These are phyloP conservation scores for Calocera viscosa DNA, from an alignment of 768 basidiomycete genomes.

Conservation along the genomic window DNA sequence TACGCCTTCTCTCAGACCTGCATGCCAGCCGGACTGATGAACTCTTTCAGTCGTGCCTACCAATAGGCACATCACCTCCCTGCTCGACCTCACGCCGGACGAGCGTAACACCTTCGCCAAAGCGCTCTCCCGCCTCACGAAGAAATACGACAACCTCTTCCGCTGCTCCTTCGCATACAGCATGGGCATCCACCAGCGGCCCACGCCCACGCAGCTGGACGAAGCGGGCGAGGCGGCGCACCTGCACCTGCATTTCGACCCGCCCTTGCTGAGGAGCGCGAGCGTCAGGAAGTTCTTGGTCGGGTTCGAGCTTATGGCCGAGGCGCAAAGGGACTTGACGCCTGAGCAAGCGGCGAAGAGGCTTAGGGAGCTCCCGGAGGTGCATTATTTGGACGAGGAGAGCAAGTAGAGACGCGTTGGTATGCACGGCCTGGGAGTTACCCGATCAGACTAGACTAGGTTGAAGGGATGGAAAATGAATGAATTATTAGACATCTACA, in stretches of 20 bases:
- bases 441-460: too few relatives aligned
- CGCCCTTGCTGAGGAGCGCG: conserved; percentile 70
- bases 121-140: conserved; percentile 50
- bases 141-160: conserved; percentile 67
- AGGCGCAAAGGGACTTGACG: conserved; percentile 80
- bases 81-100: conserved; percentile 44
- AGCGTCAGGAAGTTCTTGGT: conserved; percentile 81
- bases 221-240: conserved; percentile 47
- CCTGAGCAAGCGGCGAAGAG: conserved; percentile 72
- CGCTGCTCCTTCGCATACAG: conserved; percentile 84
- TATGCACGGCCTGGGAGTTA: too few relatives aligned
- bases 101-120: conserved; percentile 57
- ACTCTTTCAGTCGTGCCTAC: conserved; percentile 60
- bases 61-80: conserved; percentile 62
- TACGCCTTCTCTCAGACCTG: conserved; percentile 26
- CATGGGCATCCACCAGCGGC: conserved; percentile 87
- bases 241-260: conserved; percentile 76
- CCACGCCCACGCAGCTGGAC: conserved; percentile 41
- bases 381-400: conserved; percentile 41
- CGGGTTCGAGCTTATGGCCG: conserved; percentile 84
- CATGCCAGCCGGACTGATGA: background rate
- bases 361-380: conserved; percentile 42
- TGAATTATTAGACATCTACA: too few relatives aligned
- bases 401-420: too few relatives aligned
- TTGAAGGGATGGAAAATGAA: too few relatives aligned